Conservation (phyloP, 768 basidiomycete genomes). For the Pulveroboletus sp. region DNA sequence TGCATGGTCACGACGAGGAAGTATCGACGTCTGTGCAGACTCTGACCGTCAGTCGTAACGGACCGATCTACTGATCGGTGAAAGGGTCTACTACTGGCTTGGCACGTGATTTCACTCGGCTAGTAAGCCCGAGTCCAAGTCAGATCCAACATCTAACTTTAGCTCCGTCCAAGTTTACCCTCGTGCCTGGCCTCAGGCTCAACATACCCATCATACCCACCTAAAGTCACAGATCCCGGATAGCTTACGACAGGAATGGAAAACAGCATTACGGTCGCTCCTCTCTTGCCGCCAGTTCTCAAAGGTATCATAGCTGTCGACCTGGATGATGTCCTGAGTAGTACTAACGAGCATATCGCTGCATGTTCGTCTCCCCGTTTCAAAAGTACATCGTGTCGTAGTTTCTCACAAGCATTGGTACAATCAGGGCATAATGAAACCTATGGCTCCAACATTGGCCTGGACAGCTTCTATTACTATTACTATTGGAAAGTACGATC, state of each 20-base stretch:
- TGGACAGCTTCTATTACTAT: slow-evolving; percentile 64
- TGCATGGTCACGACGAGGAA: slow-evolving; percentile 19
- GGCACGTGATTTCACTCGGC: too few species aligned
- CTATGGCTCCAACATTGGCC: slow-evolving; percentile 51
- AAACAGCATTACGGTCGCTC: neutral
- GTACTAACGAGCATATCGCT: slow-evolving; percentile 56
- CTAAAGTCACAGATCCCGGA: neutral
- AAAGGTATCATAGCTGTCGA: slow-evolving; percentile 56
- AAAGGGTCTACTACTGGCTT: too few species aligned
- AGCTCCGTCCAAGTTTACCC: too few species aligned
- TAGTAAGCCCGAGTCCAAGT: too few species aligned
- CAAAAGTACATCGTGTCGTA: neutral
- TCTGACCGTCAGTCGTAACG: neutral
- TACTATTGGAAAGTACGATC: slow-evolving; percentile 67
- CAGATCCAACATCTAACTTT: too few species aligned
- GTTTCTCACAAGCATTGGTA: neutral
- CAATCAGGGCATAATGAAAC: slow-evolving; percentile 60
- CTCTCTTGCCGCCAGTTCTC: slow-evolving; percentile 16
- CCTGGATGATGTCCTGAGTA: slow-evolving; percentile 62
- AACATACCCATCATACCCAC: slow-evolving; percentile 5
- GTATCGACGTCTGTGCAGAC: neutral
- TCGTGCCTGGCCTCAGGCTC: too few species aligned
- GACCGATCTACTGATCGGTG: neutral
- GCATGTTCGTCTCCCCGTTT: slow-evolving; percentile 39
- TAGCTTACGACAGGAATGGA: neutral